Evolutionary conservation across 768 basidiomycete species (phyloP), one percentile per base, ranked within the genome.

Genomic region (Phaffia australis): DNA sequence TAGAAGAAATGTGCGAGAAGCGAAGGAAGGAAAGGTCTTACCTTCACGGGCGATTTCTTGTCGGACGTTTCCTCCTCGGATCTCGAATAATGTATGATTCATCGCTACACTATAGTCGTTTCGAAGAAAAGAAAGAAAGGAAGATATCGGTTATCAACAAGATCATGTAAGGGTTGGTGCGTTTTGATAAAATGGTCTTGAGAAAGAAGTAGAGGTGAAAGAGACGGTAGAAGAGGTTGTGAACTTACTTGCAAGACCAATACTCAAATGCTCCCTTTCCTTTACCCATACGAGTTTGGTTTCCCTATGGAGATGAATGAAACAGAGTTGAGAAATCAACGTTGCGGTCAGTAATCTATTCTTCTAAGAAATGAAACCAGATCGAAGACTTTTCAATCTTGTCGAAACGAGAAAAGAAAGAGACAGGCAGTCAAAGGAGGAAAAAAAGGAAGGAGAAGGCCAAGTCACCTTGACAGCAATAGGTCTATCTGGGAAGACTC

Each of bases 221-320:
- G 21, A 19, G 19, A 29, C 23, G 29, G 11, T 14, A n/a, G 11
- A 47, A 15, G 32, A 54, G 49, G 2, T 35, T 15, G 47, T 14
- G 42, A 1, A 73, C 83, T 63, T 72, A 90, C 89, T 89, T 84
- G 66, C 87, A 89, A 30, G 93, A 89, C 95, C 95, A 99, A 75
- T 82, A 97, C 74, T 98, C 95, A 72, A 98, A 98, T 0, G 87
- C 84, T 56, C 95, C 95, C 77, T 99, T 99, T 67, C 95, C 95
- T 78, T 98, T 98, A 60, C 95, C 95, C 95, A 98, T 97, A 81
- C 95, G 87, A 6, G 91, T 93, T 77, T 98, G 93, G 72, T 95
- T 98, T 63, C 95, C 94, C 66, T 67, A 46, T 1, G 9, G 15
- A 25, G 23, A 18, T 42, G n/a, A n/a, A 46, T 50, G 27, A 25